phyloP scores from a whole-genome alignment of 139 green algal species.

The Chlamydomonas sphaeroides region DNA sequence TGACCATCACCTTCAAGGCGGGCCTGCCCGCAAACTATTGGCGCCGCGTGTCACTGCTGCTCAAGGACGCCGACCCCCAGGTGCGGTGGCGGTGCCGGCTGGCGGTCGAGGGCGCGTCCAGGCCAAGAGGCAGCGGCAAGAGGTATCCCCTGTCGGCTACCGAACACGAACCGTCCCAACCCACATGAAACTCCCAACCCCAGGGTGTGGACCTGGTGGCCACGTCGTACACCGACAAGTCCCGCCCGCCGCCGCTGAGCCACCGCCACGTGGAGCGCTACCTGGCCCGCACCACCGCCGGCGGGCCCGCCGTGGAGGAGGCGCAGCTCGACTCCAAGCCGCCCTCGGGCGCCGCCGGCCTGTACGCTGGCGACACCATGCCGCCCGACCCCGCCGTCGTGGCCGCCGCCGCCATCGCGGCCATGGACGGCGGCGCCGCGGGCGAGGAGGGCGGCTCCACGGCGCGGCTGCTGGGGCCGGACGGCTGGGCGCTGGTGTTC shows the following conservation, averaged over 20 bases:
- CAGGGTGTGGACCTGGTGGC: slow-evolving; percentile 69
- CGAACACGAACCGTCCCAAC: too few species aligned
- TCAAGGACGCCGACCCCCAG: slow-evolving; percentile 59
- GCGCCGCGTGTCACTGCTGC: slow-evolving; percentile 61
- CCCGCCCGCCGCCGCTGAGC: slow-evolving; percentile 63
- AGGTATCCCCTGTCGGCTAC: too few species aligned
- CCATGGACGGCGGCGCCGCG: neutral
- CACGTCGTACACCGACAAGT: slow-evolving; percentile 64
- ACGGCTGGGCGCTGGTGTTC: slow-evolving; percentile 67
- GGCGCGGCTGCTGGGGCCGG: slow-evolving; percentile 47
- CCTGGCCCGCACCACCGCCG: slow-evolving; percentile 45
- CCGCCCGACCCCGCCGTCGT: neutral
- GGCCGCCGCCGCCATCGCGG: neutral
- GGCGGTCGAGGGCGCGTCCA: too few species aligned
- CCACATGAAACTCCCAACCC: too few species aligned
- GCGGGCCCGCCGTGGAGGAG: slow-evolving; percentile 33
- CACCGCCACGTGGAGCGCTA: slow-evolving; percentile 58
- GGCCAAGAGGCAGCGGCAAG: too few species aligned
- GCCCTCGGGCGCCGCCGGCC: neutral
- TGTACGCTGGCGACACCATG: neutral
- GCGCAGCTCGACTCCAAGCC: slow-evolving; percentile 20
- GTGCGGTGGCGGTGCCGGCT: neutral
- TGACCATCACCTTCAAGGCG: slow-evolving; percentile 64
- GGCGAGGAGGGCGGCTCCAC: neutral
- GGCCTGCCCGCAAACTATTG: slow-evolving; percentile 67